Evolutionary conservation across 1,284 basidiomycete species (phyloP).

Genomic region (Hypsizygus ulmarius): DNA sequence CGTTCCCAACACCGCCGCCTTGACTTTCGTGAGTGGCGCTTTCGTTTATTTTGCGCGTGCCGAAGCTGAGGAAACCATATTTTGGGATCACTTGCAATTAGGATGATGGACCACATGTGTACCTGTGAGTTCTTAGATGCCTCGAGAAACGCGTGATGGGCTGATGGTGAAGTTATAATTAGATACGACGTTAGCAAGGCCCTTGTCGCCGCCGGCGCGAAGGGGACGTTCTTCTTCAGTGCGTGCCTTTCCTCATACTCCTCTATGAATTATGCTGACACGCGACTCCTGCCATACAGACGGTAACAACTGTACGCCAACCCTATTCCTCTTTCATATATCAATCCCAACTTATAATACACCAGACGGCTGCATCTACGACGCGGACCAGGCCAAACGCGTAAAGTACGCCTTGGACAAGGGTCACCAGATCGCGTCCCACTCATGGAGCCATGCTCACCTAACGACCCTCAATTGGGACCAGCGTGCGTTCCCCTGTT

Average conservation of each 20-base stretch:
- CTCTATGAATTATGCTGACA: background rate
- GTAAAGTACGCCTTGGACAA: conserved; percentile 36
- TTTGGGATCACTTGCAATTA: background rate
- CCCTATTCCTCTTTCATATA: background rate
- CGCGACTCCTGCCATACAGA: conserved; percentile 11
- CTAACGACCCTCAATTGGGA: conserved; percentile 33
- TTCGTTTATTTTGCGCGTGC: background rate
- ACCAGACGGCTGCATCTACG: conserved; percentile 39
- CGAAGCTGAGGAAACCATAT: background rate
- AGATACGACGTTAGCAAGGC: conserved; percentile 39
- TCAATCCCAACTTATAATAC: background rate
- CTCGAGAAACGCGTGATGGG: background rate
- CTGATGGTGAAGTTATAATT: background rate
- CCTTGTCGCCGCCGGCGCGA: conserved; percentile 37
- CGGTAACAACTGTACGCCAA: conserved; percentile 28
- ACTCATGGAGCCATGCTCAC: conserved; percentile 41
- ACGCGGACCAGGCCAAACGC: conserved; percentile 26
- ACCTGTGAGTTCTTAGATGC: conserved; percentile 7
- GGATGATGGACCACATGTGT: conserved; percentile 21
- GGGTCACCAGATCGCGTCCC: conserved; percentile 42
- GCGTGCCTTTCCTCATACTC: conserved; percentile 21
- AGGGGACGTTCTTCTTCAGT: conserved; percentile 58
- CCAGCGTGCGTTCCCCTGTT: conserved; percentile 18
- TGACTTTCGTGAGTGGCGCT: conserved; percentile 21
- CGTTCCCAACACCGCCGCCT: conserved; percentile 21